Conservation (phyloP, 179 eudicot genomes). For the Drosera spatulata region DNA sequence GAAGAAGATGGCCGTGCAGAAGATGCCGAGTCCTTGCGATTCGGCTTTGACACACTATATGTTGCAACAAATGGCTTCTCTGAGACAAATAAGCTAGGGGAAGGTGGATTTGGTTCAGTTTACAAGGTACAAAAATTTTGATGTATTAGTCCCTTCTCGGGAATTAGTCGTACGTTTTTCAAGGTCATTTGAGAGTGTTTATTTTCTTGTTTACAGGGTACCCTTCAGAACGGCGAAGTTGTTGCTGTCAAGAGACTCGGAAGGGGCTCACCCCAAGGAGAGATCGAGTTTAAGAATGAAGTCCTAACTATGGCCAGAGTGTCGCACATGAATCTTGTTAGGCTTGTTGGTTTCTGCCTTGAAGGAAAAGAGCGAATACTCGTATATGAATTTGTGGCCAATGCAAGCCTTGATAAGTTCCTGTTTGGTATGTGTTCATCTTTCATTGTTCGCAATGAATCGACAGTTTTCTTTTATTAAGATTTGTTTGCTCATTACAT, state of each 20-base stretch:
- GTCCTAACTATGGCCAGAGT: slow-evolving; percentile 11
- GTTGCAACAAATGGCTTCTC: slow-evolving; percentile 14
- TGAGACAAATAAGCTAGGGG: slow-evolving; percentile 7
- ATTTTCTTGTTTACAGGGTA: slow-evolving; percentile 11
- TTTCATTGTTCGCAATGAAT: neutral
- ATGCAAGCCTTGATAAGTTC: slow-evolving; percentile 15
- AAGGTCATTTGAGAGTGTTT: neutral
- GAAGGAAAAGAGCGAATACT: slow-evolving; percentile 12
- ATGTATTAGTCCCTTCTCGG: neutral
- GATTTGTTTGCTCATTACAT: neutral
- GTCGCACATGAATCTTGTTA: slow-evolving; percentile 11
- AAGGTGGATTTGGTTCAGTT: slow-evolving; percentile 16
- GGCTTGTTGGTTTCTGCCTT: slow-evolving; percentile 14
- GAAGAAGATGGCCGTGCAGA: slow-evolving; percentile 1
- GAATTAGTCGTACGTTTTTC: neutral
- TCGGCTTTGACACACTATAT: slow-evolving; percentile 2
- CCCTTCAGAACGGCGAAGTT: slow-evolving; percentile 11
- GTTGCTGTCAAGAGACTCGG: slow-evolving; percentile 16
- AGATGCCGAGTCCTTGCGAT: slow-evolving; percentile 2
- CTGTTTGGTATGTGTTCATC: slow-evolving; percentile 7
- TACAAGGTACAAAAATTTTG: neutral
- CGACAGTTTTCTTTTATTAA: neutral
- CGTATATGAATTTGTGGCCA: slow-evolving; percentile 12
- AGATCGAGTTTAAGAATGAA: slow-evolving; percentile 14
- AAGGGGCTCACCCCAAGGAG: slow-evolving; percentile 2